Evolutionary conservation across 257 asterid species (phyloP).

Genomic region (Capsicum pubescens): DNA sequence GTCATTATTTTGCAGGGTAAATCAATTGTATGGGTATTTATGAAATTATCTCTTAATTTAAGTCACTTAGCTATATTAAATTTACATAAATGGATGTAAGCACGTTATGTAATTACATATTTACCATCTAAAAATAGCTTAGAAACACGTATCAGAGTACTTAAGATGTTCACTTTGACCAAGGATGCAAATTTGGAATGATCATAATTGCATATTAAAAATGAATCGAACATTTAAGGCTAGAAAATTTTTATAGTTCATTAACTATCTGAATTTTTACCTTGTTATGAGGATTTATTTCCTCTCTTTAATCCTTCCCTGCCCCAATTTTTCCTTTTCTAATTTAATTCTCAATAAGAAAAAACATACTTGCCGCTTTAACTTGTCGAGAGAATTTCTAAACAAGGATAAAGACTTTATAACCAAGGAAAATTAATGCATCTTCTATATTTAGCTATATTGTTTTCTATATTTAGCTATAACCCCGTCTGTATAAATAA

Average conservation of each 20-base stretch:
- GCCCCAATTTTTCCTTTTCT: too few relatives aligned
- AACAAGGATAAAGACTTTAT: neutral
- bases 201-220: neutral
- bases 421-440: neutral
- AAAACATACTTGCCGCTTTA: neutral
- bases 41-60: too few relatives aligned
- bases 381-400: constrained; percentile 17
- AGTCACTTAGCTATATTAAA: neutral
- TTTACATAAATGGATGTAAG: neutral
- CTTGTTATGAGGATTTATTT: too few relatives aligned
- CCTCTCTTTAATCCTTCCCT: too few relatives aligned
- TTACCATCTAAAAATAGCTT: neutral
- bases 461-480: neutral
- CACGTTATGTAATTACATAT: fast-evolving
- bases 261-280: too few relatives aligned
- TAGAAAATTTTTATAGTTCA: too few relatives aligned
- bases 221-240: neutral
- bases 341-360: neutral
- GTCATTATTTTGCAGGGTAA: too few relatives aligned
- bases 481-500: neutral
- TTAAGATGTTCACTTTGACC: neutral
- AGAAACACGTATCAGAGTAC: neutral
- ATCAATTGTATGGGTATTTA: too few relatives aligned
- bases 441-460: neutral
- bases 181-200: neutral